These are phyloP conservation scores for Aspergillus luchuensis DNA, from an alignment of 2,329 filamentous ascomycete genomes.

Conservation along the genomic window DNA sequence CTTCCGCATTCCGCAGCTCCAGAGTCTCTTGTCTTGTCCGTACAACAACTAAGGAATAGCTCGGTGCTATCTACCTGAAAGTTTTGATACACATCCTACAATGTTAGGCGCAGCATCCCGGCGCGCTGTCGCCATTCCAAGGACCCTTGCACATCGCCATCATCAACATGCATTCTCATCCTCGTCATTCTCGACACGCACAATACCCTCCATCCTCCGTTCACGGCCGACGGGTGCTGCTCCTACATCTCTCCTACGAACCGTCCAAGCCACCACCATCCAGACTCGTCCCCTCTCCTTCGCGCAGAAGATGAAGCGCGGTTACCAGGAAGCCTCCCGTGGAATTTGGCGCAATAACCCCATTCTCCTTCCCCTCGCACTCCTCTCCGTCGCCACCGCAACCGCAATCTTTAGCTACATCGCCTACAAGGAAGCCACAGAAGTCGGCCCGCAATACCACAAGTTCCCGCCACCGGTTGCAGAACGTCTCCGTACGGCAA, in stretches of 20 bases:
- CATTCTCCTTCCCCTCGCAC: conserved; percentile 44
- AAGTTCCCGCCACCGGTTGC: conserved; percentile 50
- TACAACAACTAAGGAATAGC: no score
- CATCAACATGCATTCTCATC: conserved; percentile 8
- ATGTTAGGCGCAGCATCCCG: conserved; percentile 23
- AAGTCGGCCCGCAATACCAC: conserved; percentile 44
- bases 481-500: conserved; percentile 71
- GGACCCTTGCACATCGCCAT: conserved; percentile 5
- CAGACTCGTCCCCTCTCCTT: conserved; percentile 23
- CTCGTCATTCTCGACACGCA: conserved; percentile 10
- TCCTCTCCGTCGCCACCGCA: conserved; percentile 41
- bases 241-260: conserved; percentile 18
- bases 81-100: background rate
- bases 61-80: no score
- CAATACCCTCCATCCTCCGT: conserved; percentile 4
- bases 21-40: no score
- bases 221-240: background rate
- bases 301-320: conserved; percentile 34
- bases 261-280: conserved; percentile 18
- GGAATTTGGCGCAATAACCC: conserved; percentile 48
- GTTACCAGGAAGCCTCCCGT: conserved; percentile 39
- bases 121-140: conserved; percentile 13
- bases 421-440: conserved; percentile 47
- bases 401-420: conserved; percentile 42
- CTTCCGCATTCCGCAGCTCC: no score